Evolutionary conservation across 2,329 filamentous ascomycete species (phyloP), one percentile per base, ranked within the genome.

Genomic region (Pseudonectria foliicola): DNA sequence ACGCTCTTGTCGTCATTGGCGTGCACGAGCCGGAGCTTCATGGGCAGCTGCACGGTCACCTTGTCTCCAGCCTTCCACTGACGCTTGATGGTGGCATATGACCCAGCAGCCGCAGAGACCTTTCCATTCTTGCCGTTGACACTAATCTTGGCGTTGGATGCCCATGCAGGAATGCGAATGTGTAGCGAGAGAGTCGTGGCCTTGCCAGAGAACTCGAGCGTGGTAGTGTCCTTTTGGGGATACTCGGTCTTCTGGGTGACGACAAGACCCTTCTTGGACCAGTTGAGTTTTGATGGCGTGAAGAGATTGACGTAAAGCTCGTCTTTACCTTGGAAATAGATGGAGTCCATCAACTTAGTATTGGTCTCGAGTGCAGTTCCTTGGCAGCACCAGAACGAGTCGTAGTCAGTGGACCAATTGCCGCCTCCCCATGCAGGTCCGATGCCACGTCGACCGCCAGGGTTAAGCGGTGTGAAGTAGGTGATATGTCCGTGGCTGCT

Each of bases 311-410:
- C 61, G 35, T 66, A 72, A 0, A 73, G 55, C 0, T 60, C 57
- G 0, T 54, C 52, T 18, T 53, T 50, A 33, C 67, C 61, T 29
- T 66, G 57, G 29, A 63, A 69, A 54, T 73, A 74, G 34, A 74
- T 66, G 0, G 68, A 70, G 44, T 74, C 70, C 55, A 64, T 66
- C 10, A 72, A 49, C 46, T 72, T 73, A 0, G 70, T 74, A 45
- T 74, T 73, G 1, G 65, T 71, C 54, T 74, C 70, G 2, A 73
- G 38, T 0, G 60, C 66, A 0, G 70, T 72, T 1, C 67, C 70
- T 45, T 73, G 67, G 35, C 70, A 73, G 48, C 70, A 74, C 70
- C 70, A 73, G 49, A 71, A 70, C 0, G 65, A 68, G 31, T 67
- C 54, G 43, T 73, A 70, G 40, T 73, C 68, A 1, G 70, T 73